Evolutionary conservation across 352 stramenopile species (phyloP).

Genomic region (Pythium grandisporangium): DNA sequence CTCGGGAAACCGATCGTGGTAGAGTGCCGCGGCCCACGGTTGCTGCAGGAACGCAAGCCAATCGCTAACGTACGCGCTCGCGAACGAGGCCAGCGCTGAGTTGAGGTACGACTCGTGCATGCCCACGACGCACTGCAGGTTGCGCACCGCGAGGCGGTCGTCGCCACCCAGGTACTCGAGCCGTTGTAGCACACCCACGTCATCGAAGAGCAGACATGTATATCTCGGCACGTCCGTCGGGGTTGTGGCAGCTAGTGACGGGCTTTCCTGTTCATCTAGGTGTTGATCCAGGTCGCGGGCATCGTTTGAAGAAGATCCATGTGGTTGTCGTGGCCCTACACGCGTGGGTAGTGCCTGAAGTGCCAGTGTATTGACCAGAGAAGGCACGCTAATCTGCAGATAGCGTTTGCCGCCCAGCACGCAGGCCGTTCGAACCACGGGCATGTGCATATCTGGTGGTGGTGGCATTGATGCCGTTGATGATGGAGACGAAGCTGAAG

Average conservation of each 20-base stretch:
- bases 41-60: slow-evolving; percentile 81
- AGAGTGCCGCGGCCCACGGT: slow-evolving; percentile 66
- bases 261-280: too few species aligned
- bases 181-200: slow-evolving; percentile 59
- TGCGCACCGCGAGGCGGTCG: slow-evolving; percentile 38
- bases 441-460: slow-evolving; percentile 62
- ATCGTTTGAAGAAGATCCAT: too few species aligned
- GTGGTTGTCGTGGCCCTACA: too few species aligned
- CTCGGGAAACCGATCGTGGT: slow-evolving; percentile 71
- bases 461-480: slow-evolving; percentile 18
- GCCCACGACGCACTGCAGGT: slow-evolving; percentile 70
- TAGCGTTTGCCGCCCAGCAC: slow-evolving; percentile 49
- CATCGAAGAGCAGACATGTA: slow-evolving; percentile 64
- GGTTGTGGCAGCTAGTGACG: too few species aligned
- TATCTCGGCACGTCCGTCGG: slow-evolving; percentile 22
- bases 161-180: slow-evolving; percentile 67
- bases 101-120: slow-evolving; percentile 86
- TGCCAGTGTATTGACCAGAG: slow-evolving; percentile 54
- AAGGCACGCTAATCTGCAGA: slow-evolving; percentile 63
- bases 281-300: too few species aligned
- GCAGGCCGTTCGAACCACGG: slow-evolving; percentile 32
- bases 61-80: slow-evolving; percentile 58
- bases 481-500: background rate
- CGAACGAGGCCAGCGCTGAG: slow-evolving; percentile 62
- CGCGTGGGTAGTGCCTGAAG: slow-evolving; percentile 52